Base-by-base conservation (phyloP, 1,284 basidiomycete species). In the Cryptococcus sp. region DNA sequence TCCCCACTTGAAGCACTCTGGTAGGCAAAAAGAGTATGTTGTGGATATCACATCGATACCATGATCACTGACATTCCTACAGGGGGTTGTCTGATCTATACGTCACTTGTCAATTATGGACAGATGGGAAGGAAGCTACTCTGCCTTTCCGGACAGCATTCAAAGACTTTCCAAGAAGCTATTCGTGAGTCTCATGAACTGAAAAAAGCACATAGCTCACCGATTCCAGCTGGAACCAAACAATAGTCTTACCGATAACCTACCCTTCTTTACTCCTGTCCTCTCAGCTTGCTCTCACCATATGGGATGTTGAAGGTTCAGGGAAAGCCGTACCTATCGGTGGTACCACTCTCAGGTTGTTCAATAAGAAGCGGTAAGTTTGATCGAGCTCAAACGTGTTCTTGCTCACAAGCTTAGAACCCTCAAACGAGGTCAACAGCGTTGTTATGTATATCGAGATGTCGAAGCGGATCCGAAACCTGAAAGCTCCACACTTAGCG, bases 111-210 rank as follows among this genome's bases (percentile, higher is more conserved):
- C 89, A 95, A 68, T 84, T 98, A 11, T 84, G 89, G 60, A 88
- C 92, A 4, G 90, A 95, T 73, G 95, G 95, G 75, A 93, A 94
- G 71, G 90, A 90, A 0, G 79, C 95, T 42, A 92, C 91, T 0
- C 87, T 94, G 32, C 88, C 91, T 0, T 90, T 89, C 67, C 85
- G 90, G 49, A 98, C 96, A 0, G 84, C 89, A 0, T 94, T 91
- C 82, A 95, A 94, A 73, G 83, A 89, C 13, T 97, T 96, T 80
- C 89, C 88, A 75, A 84, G 83, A 59, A 83, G 80, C 46, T 91
- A 93, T 70, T 86, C 80, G 89, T 90, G 63, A 53, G 84, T 77
- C 11, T 13, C 7, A 15, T 41, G 38, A 41, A 41, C 10, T 41
- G n/a, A 10, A 41, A 10, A 41, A 10, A 10, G 38, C n/a, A n/a